Conservation (phyloP, 75 land plant genomes). For the Chamaecyparis obtusa region DNA sequence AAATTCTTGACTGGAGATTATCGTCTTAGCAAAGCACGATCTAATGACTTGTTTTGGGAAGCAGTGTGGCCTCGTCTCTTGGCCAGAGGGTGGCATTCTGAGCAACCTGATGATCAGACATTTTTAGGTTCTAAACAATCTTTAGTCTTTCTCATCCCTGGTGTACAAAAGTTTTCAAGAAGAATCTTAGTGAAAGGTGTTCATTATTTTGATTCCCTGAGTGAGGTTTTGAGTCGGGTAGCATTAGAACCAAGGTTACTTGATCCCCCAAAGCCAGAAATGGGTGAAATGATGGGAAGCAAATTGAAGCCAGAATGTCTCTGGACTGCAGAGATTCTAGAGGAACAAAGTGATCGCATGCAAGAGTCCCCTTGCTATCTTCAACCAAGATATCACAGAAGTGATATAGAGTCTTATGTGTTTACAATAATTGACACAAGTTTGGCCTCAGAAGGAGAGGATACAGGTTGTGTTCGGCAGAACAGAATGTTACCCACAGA, state of each 20-base stretch:
- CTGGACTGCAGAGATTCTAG: neutral
- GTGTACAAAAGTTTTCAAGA: slow-evolving; percentile 57
- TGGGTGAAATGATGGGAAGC: slow-evolving; percentile 20
- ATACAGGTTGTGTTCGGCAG: slow-evolving; percentile 25
- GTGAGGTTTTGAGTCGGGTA: slow-evolving; percentile 59
- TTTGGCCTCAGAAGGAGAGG: slow-evolving; percentile 21
- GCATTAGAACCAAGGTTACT: slow-evolving; percentile 57
- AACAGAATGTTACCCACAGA: slow-evolving; percentile 46
- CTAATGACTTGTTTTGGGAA: slow-evolving; percentile 78
- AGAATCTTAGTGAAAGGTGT: slow-evolving; percentile 53
- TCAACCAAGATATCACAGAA: slow-evolving; percentile 28
- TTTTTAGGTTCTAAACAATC: slow-evolving; percentile 23
- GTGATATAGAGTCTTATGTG: slow-evolving; percentile 19
- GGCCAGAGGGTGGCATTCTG: slow-evolving; percentile 72
- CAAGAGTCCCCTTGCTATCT: slow-evolving; percentile 33
- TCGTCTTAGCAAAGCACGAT: slow-evolving; percentile 66
- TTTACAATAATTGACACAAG: slow-evolving; percentile 70
- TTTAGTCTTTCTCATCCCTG: slow-evolving; percentile 62
- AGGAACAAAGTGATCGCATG: slow-evolving; percentile 16
- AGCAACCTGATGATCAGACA: slow-evolving; percentile 44
- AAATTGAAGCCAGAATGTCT: slow-evolving; percentile 16
- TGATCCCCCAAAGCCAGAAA: slow-evolving; percentile 33
- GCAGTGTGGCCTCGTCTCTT: slow-evolving; percentile 84
- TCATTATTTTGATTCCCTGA: slow-evolving; percentile 76
- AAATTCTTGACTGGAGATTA: slow-evolving; percentile 53